Conservation (phyloP, 805 yeast species). For the Debaryomyces maramus region DNA sequence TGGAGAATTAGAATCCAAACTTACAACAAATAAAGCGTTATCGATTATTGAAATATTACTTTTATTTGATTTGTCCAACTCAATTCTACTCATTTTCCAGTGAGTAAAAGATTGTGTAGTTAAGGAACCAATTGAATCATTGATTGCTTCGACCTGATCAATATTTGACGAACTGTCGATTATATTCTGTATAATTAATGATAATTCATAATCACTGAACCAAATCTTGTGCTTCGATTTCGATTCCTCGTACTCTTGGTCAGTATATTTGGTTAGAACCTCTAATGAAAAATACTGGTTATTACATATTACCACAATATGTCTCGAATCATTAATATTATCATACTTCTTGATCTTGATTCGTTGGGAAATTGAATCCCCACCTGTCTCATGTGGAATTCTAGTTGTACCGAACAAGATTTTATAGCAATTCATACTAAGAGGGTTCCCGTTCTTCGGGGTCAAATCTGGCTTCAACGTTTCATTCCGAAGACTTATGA, state of each 20-base stretch:
- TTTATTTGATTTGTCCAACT: slow-evolving; percentile 40
- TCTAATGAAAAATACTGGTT: slow-evolving; percentile 53
- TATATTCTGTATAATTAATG: slow-evolving; percentile 43
- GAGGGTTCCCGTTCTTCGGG: slow-evolving; percentile 48
- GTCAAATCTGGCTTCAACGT: slow-evolving; percentile 58
- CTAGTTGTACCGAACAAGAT: slow-evolving; percentile 72
- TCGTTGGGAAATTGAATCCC: slow-evolving; percentile 26
- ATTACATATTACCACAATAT: slow-evolving; percentile 49
- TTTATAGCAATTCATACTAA: slow-evolving; percentile 68
- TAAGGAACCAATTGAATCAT: slow-evolving; percentile 52
- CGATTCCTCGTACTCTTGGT: slow-evolving; percentile 15
- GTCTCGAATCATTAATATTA: slow-evolving; percentile 41
- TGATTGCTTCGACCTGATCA: slow-evolving; percentile 40
- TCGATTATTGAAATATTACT: slow-evolving; percentile 42
- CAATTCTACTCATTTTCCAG: slow-evolving; percentile 49
- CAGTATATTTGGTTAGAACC: slow-evolving; percentile 39
- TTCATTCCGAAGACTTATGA: slow-evolving; percentile 55
- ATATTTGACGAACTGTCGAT: slow-evolving; percentile 35
- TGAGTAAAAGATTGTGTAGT: slow-evolving; percentile 52
- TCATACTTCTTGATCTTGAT: slow-evolving; percentile 37
- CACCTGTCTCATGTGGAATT: slow-evolving; percentile 30
- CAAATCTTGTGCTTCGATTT: slow-evolving; percentile 40
- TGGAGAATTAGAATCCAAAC: slow-evolving; percentile 51
- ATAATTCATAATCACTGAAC: slow-evolving; percentile 54
- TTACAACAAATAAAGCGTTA: slow-evolving; percentile 51